These are phyloP conservation scores for Hanseniaspora nectarophila DNA, from an alignment of 805 yeast species.

Conservation along the genomic window DNA sequence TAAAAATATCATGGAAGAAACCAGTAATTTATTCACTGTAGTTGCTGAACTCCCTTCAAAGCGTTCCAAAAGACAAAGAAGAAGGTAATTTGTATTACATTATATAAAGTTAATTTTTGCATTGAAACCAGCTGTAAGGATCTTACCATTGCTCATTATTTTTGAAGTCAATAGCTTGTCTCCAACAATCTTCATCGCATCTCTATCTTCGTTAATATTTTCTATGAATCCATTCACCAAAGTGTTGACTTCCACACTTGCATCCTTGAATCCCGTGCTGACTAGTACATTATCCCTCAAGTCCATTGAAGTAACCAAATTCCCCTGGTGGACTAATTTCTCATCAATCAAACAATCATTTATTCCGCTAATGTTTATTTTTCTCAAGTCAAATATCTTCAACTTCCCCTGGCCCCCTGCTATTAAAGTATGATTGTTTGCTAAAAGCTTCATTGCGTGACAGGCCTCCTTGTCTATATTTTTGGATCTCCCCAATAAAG, in stretches of 20 bases:
- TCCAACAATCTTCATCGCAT: neutral
- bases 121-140: slow-evolving; percentile 3
- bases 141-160: neutral
- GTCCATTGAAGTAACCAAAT: slow-evolving; percentile 5
- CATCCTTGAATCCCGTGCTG: slow-evolving; percentile 5
- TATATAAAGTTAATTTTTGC: neutral
- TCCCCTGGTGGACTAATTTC: slow-evolving; percentile 2
- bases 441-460: neutral
- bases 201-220: neutral
- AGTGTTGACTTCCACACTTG: neutral
- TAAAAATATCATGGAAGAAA: neutral
- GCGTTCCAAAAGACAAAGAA: slow-evolving; percentile 12
- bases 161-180: slow-evolving; percentile 4
- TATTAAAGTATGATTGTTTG: neutral
- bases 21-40: neutral
- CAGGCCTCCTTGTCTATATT: neutral
- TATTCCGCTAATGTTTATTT: neutral
- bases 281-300: neutral
- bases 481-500: neutral
- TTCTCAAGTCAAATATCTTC: slow-evolving; percentile 8
- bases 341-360: neutral
- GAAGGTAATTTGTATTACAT: neutral
- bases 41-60: slow-evolving; percentile 6
- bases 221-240: neutral
- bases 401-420: neutral